These are phyloP conservation scores for Pulveroboletus sp. DNA, from an alignment of 768 basidiomycete genomes.

Conservation along the genomic window DNA sequence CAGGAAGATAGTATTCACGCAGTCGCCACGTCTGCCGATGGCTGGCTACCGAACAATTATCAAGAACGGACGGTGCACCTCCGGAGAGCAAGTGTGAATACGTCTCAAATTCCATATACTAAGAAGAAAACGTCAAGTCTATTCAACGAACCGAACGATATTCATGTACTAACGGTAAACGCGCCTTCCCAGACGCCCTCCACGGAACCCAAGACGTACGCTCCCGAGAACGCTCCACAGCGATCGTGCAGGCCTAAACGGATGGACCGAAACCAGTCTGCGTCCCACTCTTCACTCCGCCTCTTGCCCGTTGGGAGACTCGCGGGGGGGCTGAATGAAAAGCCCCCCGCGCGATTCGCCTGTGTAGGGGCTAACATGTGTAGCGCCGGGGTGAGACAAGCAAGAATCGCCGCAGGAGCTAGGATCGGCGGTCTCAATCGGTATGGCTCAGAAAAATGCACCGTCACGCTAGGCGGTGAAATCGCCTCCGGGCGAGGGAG, in stretches of 20 bases:
- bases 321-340: slow-evolving; percentile 13
- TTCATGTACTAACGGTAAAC: slow-evolving; percentile 54
- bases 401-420: slow-evolving; percentile 66
- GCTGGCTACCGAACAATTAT: slow-evolving; percentile 69
- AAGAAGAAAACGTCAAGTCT: slow-evolving; percentile 2
- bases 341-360: neutral
- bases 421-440: slow-evolving; percentile 55
- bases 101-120: slow-evolving; percentile 83
- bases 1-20: slow-evolving; percentile 63
- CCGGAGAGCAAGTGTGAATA: slow-evolving; percentile 77
- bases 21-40: slow-evolving; percentile 91
- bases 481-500: slow-evolving; percentile 30
- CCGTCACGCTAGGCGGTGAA: slow-evolving; percentile 20
- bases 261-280: slow-evolving; percentile 62
- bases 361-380: slow-evolving; percentile 11
- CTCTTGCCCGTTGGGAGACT: slow-evolving; percentile 10
- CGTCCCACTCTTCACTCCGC: slow-evolving; percentile 57
- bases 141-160: neutral
- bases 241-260: slow-evolving; percentile 32
- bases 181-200: slow-evolving; percentile 80
- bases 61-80: slow-evolving; percentile 57
- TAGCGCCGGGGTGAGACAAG: slow-evolving; percentile 53
- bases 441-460: slow-evolving; percentile 44
- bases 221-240: slow-evolving; percentile 35
- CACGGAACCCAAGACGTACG: slow-evolving; percentile 61